These are phyloP conservation scores for Hymenoscyphus infarciens DNA, from an alignment of 2,329 filamentous ascomycete species.

Conservation along the genomic window DNA sequence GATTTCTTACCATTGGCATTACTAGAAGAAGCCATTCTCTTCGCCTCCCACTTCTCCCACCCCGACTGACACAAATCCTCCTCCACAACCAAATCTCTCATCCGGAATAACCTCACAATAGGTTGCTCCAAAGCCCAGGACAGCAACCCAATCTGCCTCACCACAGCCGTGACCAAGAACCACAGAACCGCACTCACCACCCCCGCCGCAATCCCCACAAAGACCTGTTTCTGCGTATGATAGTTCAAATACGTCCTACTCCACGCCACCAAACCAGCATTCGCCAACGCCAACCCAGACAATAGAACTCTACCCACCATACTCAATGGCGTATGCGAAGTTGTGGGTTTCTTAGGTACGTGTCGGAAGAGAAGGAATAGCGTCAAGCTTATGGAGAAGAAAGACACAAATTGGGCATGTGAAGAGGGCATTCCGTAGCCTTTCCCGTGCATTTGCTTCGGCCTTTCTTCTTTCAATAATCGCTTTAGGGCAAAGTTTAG, in stretches of 20 bases:
- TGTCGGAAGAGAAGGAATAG: slow-evolving; percentile 85
- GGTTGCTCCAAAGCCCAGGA: slow-evolving; percentile 67
- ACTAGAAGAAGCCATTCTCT: slow-evolving; percentile 35
- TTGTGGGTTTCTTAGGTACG: slow-evolving; percentile 47
- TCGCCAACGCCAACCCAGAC: slow-evolving; percentile 53
- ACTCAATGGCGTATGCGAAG: slow-evolving; percentile 52
- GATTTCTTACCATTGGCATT: slow-evolving; percentile 31
- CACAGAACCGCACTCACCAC: slow-evolving; percentile 67
- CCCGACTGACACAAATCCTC: slow-evolving; percentile 89
- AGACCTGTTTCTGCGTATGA: slow-evolving; percentile 82
- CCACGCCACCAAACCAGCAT: slow-evolving; percentile 68
- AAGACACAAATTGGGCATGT: slow-evolving; percentile 91
- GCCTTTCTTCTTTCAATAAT: slow-evolving; percentile 86
- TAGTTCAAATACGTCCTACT: slow-evolving; percentile 91
- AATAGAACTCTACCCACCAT: slow-evolving; percentile 54
- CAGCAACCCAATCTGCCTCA: slow-evolving; percentile 66
- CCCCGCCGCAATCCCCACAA: slow-evolving; percentile 74
- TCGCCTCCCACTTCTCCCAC: slow-evolving; percentile 82
- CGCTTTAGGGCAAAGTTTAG: slow-evolving; percentile 89
- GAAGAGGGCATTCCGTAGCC: slow-evolving; percentile 98
- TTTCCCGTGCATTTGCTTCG: slow-evolving; percentile 76
- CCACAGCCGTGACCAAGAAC: slow-evolving; percentile 68
- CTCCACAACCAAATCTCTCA: slow-evolving; percentile 79
- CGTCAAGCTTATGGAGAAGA: slow-evolving; percentile 79
- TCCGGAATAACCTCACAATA: slow-evolving; percentile 61